Base-by-base conservation (phyloP, 345 rosid species). In the Citrus medica region DNA sequence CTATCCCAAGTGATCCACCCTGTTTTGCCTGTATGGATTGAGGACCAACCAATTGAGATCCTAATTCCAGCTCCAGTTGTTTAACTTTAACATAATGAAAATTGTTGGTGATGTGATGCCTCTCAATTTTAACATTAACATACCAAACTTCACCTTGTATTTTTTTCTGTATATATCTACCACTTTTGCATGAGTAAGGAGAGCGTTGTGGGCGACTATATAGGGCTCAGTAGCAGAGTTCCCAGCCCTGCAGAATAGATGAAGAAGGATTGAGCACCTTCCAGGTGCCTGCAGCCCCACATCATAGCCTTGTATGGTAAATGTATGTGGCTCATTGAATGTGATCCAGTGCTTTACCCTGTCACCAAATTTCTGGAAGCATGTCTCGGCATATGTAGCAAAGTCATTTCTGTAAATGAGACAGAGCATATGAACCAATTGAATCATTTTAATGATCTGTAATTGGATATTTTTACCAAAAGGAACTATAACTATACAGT, bases 161-260 rank as follows among this genome's bases (percentile, higher is more conserved):
- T 88, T 96, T 66, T 82, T 89, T 79, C 90, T 81, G 80, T 92
- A 96, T 30, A 96, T 87, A 71, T 92, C 90, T 0, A 82, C 89
- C 0, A 66, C 93, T 0, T 90, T 82, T 16, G 92, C 95, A 53
- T 94, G 96, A 76, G 98, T 73, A 35, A 94, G 90, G 61, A 96
- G 81, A 16, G 86, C 88, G 77, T 96, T 88, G 81, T 92, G 98
- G n/a, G 86, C 97, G 0, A 92, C 98, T 1, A 89, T 89, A 82
- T 93, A 96, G 80, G 99, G 99, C 85, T 96, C 98, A 7, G 97
- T 89, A 5, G 90, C 90, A n/a, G 98, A 94, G 82, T 94, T 90
- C 61, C 99, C 99, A 1, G 81, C 83, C 53, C 84, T 86, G 88
- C 98, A 93, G 81, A 90, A 80, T 37, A 89, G 78, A 56, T 40